Evolutionary conservation across 495 filamentous ascomycete genomes (phyloP).

Genomic region (Barbatosphaeria neglecta): DNA sequence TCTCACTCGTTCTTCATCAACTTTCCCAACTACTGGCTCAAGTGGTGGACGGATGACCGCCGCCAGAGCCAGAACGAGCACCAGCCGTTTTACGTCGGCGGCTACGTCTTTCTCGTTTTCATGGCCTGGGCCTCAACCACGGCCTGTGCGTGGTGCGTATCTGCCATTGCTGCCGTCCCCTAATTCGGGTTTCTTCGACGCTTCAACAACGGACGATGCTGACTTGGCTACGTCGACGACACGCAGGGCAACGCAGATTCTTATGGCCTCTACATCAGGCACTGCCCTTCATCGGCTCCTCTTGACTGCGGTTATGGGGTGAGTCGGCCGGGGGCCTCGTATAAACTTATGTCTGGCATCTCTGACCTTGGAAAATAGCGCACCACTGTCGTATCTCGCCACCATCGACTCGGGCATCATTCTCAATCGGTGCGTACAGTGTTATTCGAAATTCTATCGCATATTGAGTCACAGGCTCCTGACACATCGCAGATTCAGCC

Average conservation of each 20-base stretch:
- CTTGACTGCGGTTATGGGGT: conserved; percentile 7
- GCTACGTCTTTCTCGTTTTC: conserved; percentile 15
- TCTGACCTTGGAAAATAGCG: conserved; percentile 1
- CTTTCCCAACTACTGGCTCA: conserved; percentile 28
- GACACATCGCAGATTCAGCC: conserved; percentile 36
- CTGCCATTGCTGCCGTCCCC: not conserved
- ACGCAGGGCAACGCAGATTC: not conserved
- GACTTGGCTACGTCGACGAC: not conserved
- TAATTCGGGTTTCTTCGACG: no score
- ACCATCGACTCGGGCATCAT: conserved; percentile 13
- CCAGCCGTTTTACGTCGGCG: conserved; percentile 13
- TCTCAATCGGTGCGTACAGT: conserved; percentile 11
- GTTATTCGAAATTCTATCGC: conserved; percentile 1
- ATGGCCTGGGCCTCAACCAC: conserved; percentile 20
- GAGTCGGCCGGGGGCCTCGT: not conserved
- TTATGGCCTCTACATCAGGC: conserved; percentile 2
- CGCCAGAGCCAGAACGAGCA: conserved; percentile 1
- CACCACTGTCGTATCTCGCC: conserved; percentile 15
- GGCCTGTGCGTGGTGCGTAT: conserved; percentile 15
- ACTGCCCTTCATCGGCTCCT: conserved; percentile 10
- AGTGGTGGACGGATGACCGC: conserved; percentile 24
- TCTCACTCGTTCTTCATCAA: conserved; percentile 23
- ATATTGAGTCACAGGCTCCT: not conserved
- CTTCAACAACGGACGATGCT: not conserved
- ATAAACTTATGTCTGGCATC: not conserved